Conservation (phyloP, 2,329 filamentous ascomycete genomes). For the Xylariaceae sp. region DNA sequence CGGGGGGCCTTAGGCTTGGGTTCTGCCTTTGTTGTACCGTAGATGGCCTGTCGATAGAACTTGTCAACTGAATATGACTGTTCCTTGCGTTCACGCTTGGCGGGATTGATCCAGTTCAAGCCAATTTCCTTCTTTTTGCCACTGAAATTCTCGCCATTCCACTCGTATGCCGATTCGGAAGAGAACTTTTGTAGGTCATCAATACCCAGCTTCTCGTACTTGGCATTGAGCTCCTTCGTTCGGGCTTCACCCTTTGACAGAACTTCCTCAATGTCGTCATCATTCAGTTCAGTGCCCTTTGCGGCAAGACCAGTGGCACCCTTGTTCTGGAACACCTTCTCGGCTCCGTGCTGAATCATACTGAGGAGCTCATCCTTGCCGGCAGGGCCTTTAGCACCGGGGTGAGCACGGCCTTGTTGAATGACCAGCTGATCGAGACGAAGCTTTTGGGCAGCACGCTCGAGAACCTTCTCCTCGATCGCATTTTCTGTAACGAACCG, state of each 20-base stretch:
- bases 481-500: conserved; percentile 96
- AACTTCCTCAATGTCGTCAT: conserved; percentile 88
- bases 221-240: conserved; percentile 83
- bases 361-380: conserved; percentile 93
- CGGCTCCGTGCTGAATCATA: conserved; percentile 99
- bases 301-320: conserved; percentile 58
- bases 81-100: conserved; percentile 97
- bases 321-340: conserved; percentile 79
- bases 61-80: conserved; percentile 98
- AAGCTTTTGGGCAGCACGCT: conserved; percentile 93
- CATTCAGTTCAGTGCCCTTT: conserved; percentile 60
- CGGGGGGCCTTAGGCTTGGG: conserved; percentile 93
- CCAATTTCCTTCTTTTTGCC: conserved; percentile 88
- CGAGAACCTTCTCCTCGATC: conserved; percentile 96
- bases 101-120: conserved; percentile 94
- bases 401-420: conserved; percentile 91
- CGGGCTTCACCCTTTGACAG: conserved; percentile 80
- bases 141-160: conserved; percentile 96
- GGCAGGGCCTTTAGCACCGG: conserved; percentile 81
- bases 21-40: conserved; percentile 68
- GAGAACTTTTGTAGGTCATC: conserved; percentile 97
- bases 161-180: conserved; percentile 95
- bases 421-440: conserved; percentile 96
- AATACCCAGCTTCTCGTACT: conserved; percentile 94
- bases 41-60: conserved; percentile 90